Evolutionary conservation across 139 green algal genomes (phyloP).

Genomic region (Zygnema circumcarinatum): DNA sequence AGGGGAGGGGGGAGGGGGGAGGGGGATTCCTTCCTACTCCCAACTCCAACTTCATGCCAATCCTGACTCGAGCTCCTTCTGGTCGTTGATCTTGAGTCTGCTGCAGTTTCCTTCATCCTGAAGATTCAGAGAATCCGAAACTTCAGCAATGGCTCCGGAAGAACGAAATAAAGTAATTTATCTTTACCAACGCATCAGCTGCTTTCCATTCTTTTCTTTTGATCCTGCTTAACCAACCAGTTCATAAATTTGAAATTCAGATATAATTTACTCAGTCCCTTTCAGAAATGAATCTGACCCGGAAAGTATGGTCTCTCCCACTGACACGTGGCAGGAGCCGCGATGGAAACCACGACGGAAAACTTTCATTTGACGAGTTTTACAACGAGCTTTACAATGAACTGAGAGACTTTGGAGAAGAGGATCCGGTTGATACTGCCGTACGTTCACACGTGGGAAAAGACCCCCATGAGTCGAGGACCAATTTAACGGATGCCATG

Average conservation of each 20-base stretch:
- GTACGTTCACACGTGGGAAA: background rate
- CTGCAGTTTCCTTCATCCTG: constrained; percentile 44
- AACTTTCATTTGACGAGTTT: constrained; percentile 44
- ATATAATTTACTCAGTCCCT: too few relatives aligned
- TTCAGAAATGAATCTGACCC: too few relatives aligned
- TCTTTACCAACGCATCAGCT: too few relatives aligned
- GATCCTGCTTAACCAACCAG: too few relatives aligned
- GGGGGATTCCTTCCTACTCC: too few relatives aligned
- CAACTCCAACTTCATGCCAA: too few relatives aligned
- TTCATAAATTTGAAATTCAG: too few relatives aligned
- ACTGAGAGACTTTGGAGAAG: constrained; percentile 26
- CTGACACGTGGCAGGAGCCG: constrained; percentile 19
- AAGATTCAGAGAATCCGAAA: constrained; percentile 43
- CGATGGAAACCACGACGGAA: constrained; percentile 26
- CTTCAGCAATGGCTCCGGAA: constrained; percentile 20
- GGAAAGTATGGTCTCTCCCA: too few relatives aligned
- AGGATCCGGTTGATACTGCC: constrained; percentile 6
- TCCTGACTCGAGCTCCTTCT: too few relatives aligned
- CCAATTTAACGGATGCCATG: background rate
- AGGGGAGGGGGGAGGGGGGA: too few relatives aligned
- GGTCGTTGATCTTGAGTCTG: too few relatives aligned
- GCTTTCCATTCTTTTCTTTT: too few relatives aligned
- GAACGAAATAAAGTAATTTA: constrained; percentile 17
- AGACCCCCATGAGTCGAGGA: background rate
- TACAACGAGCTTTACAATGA: constrained; percentile 27